Conservation (phyloP, 495 filamentous ascomycete species). For the Aspergillus sclerotiicarbonarius region DNA sequence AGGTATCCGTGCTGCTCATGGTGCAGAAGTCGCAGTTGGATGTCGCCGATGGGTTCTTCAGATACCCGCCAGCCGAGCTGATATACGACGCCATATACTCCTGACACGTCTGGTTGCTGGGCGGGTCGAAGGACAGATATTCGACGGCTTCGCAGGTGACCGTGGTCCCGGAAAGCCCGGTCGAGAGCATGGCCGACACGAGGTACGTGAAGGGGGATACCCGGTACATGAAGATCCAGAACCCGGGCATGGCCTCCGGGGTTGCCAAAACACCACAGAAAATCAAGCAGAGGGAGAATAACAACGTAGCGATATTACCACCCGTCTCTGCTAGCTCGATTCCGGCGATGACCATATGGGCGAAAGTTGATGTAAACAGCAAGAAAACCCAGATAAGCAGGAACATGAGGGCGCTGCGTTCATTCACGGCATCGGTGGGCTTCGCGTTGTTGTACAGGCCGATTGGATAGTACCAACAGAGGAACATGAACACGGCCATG, state of each 20-base stretch:
- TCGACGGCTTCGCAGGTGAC: conserved; percentile 55
- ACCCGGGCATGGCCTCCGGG: not conserved
- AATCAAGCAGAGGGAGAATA: conserved; percentile 48
- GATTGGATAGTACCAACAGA: conserved; percentile 59
- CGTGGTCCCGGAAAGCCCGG: conserved; percentile 48
- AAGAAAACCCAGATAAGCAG: conserved; percentile 32
- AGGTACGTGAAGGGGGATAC: conserved; percentile 55
- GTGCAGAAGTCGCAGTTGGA: conserved; percentile 38
- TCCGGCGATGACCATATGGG: conserved; percentile 43
- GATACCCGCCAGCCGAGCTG: conserved; percentile 19
- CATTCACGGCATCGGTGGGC: conserved; percentile 32
- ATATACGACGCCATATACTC: conserved; percentile 34
- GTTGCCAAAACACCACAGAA: conserved; percentile 42
- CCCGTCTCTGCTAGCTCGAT: conserved; percentile 38
- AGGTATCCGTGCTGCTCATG: conserved; percentile 35
- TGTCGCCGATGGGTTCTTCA: conserved; percentile 32
- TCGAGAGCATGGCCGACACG: conserved; percentile 53
- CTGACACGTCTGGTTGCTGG: conserved; percentile 16
- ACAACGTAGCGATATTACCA: conserved; percentile 39
- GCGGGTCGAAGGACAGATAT: conserved; percentile 41
- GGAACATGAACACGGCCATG: conserved; percentile 53
- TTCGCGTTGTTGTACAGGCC: conserved; percentile 48
- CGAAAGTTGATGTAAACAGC: conserved; percentile 49
- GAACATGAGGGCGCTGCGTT: conserved; percentile 50
- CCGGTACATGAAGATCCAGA: conserved; percentile 54